Evolutionary conservation across 129 eudicot species (phyloP), one percentile per base, ranked within the genome.

Genomic region (Saposhnikovia divaricata): DNA sequence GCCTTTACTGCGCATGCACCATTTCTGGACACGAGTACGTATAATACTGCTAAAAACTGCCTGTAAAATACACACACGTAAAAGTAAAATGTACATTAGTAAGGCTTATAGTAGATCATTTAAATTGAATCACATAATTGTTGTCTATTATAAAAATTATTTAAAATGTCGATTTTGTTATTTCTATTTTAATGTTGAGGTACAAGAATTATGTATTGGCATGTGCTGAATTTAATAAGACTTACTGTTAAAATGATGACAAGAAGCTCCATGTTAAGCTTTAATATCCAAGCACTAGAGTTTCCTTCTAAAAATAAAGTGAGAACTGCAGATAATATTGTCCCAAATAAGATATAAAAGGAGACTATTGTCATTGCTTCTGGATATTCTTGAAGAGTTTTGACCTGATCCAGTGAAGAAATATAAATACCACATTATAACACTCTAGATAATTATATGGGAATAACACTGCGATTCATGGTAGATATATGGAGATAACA

Each of bases 31-130:
- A 77, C 83, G 84, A 43, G 83, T 91, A 51, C 89, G 84, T 4
- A 91, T 83, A 21, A 91, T 18, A 81, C 94, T 91, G 76, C 91
- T 88, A 81, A 92, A 92, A 61, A 90, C 72, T 9, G 96, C 97
- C 96, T 92, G 53, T 38, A 66, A 25, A 34, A 1, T n/a, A 23
- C n/a, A 23, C 9, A 21, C 28, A 21, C 28, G 6, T 6, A 21
- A 5, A 57, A 2, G 6, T 19, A 5, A 23, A 57, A 34, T 31
- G 34, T 31, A 31, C 34, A 31, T 31, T 31, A n/a, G n/a, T n/a
- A n/a, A n/a, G n/a, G 34, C 34, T 31, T 31, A 31, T 31, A 31
- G 34, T 31, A 31, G 34, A 31, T 31, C 34, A 31, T 31, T 31
- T 31, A 31, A 31, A 31, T 31, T 31, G 34, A 31, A 31, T 31